These are phyloP conservation scores for Neonectria coccinea DNA, from an alignment of 2,329 filamentous ascomycete genomes.

Conservation along the genomic window DNA sequence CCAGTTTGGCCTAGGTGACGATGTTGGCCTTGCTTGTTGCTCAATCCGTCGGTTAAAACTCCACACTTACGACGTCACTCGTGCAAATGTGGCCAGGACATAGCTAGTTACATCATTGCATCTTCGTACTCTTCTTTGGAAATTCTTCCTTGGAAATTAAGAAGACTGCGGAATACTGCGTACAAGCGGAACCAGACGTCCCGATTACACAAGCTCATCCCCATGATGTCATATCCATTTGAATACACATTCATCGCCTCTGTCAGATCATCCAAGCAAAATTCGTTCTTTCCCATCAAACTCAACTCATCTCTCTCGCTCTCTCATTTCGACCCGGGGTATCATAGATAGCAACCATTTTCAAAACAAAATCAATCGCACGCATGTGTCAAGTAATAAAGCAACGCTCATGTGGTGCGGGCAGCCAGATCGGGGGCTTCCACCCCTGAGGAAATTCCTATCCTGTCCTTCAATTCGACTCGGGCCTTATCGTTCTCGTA, in stretches of 20 bases:
- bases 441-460: slow-evolving; percentile 46
- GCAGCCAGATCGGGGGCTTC: slow-evolving; percentile 23
- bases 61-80: slow-evolving; percentile 18
- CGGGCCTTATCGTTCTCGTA: slow-evolving; percentile 54
- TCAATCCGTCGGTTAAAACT: not conserved
- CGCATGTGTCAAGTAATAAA: not conserved
- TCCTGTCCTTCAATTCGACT: slow-evolving; percentile 54
- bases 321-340: slow-evolving; percentile 39
- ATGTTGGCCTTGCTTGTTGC: not conserved
- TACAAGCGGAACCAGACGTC: not conserved
- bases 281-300: not conserved
- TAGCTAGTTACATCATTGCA: not conserved
- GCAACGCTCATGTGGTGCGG: slow-evolving; percentile 5
- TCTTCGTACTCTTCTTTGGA: not conserved
- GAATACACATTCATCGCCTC: not conserved
- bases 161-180: slow-evolving; percentile 1
- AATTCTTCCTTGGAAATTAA: not conserved
- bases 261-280: not conserved
- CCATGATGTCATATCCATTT: slow-evolving; percentile 19
- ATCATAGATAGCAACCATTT: slow-evolving; percentile 39
- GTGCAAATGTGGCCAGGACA: slow-evolving; percentile 5
- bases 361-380: slow-evolving; percentile 25
- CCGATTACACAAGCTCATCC: not conserved
- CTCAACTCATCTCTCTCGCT: slow-evolving; percentile 24
- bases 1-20: not conserved